phyloP scores from a whole-genome alignment of 345 rosid genomes.

The Xanthoceras sorbifolium region DNA sequence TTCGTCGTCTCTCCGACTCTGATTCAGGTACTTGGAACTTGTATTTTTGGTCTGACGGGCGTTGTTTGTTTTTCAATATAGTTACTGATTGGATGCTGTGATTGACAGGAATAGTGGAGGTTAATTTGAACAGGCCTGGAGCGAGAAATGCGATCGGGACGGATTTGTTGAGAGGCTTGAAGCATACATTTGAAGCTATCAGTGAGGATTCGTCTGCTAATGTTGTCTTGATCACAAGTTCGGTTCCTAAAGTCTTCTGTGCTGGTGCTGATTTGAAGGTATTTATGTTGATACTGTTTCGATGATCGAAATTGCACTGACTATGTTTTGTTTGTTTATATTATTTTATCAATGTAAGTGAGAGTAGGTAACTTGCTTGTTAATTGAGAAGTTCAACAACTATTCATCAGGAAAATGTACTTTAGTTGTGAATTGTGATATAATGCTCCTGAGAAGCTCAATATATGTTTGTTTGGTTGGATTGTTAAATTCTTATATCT shows the following conservation, averaged over 20 bases:
- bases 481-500: not conserved
- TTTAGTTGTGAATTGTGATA: not conserved
- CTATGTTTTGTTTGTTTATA: not conserved
- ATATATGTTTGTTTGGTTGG: too few relatives aligned
- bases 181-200: conserved; percentile 57
- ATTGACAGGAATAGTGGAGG: conserved; percentile 74
- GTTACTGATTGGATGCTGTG: conserved; percentile 11
- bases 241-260: conserved; percentile 79
- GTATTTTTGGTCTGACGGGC: not conserved
- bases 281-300: not conserved
- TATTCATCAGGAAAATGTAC: not conserved
- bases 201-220: conserved; percentile 55
- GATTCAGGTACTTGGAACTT: conserved; percentile 54
- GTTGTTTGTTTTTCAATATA: not conserved
- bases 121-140: conserved; percentile 66
- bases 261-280: conserved; percentile 99
- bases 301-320: not conserved
- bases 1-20: conserved; percentile 54
- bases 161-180: conserved; percentile 71
- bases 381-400: not conserved
- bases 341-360: not conserved
- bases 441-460: not conserved
- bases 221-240: conserved; percentile 70
- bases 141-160: conserved; percentile 76
- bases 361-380: not conserved